Conservation (phyloP, 768 basidiomycete species). For the Tephrocybe sp. region DNA sequence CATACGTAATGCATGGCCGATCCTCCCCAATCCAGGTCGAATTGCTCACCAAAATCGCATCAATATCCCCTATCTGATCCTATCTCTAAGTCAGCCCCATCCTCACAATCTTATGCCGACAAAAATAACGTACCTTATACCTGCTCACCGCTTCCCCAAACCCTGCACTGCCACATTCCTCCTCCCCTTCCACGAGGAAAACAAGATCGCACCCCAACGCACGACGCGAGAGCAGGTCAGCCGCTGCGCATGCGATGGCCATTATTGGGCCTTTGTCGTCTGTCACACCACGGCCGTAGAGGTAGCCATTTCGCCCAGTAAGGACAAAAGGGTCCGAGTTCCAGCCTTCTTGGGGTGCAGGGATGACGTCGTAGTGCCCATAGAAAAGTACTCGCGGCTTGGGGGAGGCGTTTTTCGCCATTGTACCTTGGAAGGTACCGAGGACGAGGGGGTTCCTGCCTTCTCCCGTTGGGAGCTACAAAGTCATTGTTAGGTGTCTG, state of each 20-base stretch:
- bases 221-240: conserved; percentile 69
- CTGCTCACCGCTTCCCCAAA: conserved; percentile 75
- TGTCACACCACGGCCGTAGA: conserved; percentile 89
- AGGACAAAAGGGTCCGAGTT: conserved; percentile 80
- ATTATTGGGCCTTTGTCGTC: conserved; percentile 97
- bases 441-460: conserved; percentile 86
- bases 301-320: conserved; percentile 81
- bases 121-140: conserved; percentile 57
- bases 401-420: conserved; percentile 51
- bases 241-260: conserved; percentile 87
- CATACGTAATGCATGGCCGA: conserved; percentile 92
- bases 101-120: neutral
- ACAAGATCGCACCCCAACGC: conserved; percentile 85
- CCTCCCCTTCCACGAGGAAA: conserved; percentile 93
- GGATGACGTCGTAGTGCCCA: conserved; percentile 97
- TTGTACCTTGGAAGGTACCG: conserved; percentile 78
- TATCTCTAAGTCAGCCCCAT: conserved; percentile 22
- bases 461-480: conserved; percentile 74
- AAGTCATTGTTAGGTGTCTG: neutral
- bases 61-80: conserved; percentile 82
- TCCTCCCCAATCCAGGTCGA: conserved; percentile 97
- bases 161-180: conserved; percentile 90
- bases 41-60: conserved; percentile 91
- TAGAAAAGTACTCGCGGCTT: conserved; percentile 88
- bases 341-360: conserved; percentile 77